A percentile compares a stretch with the other conserved stretches of the same genome.
Conservation (phyloP, 2,329 filamentous ascomycete genomes). For the Lachnellula occidentalis region DNA sequence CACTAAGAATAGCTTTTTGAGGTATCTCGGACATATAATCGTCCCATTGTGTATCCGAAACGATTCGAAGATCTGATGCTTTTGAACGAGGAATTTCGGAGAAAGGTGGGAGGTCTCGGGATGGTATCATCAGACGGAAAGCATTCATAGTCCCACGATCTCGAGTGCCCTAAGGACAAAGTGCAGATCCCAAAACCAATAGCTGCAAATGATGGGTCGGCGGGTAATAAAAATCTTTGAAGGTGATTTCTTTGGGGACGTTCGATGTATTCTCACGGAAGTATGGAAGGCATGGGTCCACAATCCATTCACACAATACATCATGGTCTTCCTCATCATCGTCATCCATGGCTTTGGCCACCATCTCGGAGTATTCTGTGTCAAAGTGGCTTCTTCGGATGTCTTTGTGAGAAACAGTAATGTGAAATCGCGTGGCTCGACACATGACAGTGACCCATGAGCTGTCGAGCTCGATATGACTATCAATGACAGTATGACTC, state of each 20-base stretch:
- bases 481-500: conserved; percentile 6
- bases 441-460: conserved; percentile 11
- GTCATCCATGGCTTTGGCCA: conserved; percentile 10
- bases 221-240: conserved; percentile 11
- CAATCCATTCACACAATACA: conserved; percentile 11
- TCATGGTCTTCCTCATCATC: conserved; percentile 12
- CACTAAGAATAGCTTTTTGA: conserved; percentile 6
- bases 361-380: conserved; percentile 9
- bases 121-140: conserved; percentile 13
- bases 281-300: conserved; percentile 14
- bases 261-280: conserved; percentile 10
- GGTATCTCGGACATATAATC: conserved; percentile 12
- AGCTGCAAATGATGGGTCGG: conserved; percentile 14
- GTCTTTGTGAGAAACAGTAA: conserved; percentile 8
- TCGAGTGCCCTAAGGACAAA: conserved; percentile 9
- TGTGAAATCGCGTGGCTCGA: conserved; percentile 8
- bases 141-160: conserved; percentile 11
- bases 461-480: conserved; percentile 7
- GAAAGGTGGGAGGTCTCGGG: conserved; percentile 8
- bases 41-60: conserved; percentile 1
- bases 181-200: conserved; percentile 5
- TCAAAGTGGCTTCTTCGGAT: conserved; percentile 8
- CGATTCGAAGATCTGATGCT: conserved; percentile 6
- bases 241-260: conserved; percentile 11
- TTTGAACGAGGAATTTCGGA: conserved; percentile 5